Evolutionary conservation across 2,329 filamentous ascomycete species (phyloP), one percentile per base, ranked within the genome.

Genomic region (Arthroderma sp.): DNA sequence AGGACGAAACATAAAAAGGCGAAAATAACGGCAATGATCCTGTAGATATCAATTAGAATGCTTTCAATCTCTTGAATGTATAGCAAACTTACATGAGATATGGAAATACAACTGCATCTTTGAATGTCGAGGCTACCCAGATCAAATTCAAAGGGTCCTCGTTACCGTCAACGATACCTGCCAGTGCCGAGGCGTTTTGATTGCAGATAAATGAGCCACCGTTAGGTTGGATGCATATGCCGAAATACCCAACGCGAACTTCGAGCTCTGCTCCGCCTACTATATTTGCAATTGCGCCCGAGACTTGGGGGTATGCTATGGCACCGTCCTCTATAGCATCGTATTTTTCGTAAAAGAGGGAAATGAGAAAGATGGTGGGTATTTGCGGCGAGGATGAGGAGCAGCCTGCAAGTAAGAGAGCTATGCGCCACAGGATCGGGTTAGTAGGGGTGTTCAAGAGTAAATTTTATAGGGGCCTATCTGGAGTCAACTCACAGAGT

Each of bases 81-180:
- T 11, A 39, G 27, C 27, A n/a, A 38, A 71, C 84, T 71, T 65
- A 91, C 83, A 98, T 82, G 15, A 98, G 70, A 60, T 96, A 98
- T 6, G 91, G 91, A 62, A 98, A 98, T 38, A 98, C 89, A 62
- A 98, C 91, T 68, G 88, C 89, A 65, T 96, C 87, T 66, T 96
- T 96, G 70, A 98, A 98, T 53, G 94, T 94, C 55, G 83, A 82
- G 27, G 91, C 89, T 45, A 98, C 78, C 91, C 89, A 98, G 57
- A 98, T 88, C 58, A 98, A 70, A 65, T 98, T 98, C 59, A 98
- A 72, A 34, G 91, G 91, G 68, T 98, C 91, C 65, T 95, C 85
- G 59, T 95, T 87, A 36, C 94, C 78, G 15, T 77, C 82, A 37
- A 96, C 77, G 66, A 94, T 82, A 63, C 91, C 83, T 33, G 91